Percentiles rank a stretch among this genome's conserved stretches.
Evolutionary conservation across 2,329 filamentous ascomycete species (phyloP).

Genomic region (Teratosphaeria viscida): DNA sequence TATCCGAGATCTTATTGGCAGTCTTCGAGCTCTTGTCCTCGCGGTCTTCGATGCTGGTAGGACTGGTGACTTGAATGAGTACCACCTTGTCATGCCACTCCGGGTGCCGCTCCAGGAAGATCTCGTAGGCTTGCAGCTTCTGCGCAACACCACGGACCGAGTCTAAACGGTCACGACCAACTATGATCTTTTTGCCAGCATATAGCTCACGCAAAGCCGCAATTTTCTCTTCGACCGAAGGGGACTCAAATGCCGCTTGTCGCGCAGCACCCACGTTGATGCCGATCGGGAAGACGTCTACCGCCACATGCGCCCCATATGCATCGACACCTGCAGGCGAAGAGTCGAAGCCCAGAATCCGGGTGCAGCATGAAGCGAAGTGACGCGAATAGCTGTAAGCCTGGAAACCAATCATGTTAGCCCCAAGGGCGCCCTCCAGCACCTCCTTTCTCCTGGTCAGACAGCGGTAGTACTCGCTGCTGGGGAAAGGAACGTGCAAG

Average conservation of each 20-base stretch:
- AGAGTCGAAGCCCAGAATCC: constrained; percentile 81
- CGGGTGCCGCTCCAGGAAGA: constrained; percentile 80
- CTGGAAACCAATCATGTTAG: constrained; percentile 92
- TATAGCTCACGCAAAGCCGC: constrained; percentile 65
- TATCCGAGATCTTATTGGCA: constrained; percentile 77
- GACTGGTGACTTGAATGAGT: constrained; percentile 84
- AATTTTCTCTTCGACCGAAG: constrained; percentile 61
- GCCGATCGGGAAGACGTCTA: constrained; percentile 89
- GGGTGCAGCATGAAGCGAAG: constrained; percentile 87
- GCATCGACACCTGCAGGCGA: constrained; percentile 77
- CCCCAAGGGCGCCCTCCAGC: constrained; percentile 76
- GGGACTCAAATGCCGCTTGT: constrained; percentile 56
- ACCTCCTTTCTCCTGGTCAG: constrained; percentile 81
- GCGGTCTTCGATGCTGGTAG: constrained; percentile 55
- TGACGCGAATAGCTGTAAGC: constrained; percentile 91
- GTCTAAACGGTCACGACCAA: constrained; percentile 87
- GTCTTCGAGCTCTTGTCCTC: constrained; percentile 70
- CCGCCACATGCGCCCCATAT: constrained; percentile 77
- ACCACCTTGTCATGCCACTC: constrained; percentile 90
- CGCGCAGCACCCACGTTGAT: constrained; percentile 80
- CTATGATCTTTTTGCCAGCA: constrained; percentile 85
- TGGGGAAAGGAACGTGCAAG: constrained; percentile 87
- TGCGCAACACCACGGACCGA: constrained; percentile 89
- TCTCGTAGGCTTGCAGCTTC: constrained; percentile 88
- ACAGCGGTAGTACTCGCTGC: constrained; percentile 88